Evolutionary conservation across 305 asterid species (phyloP).

Genomic region (Fraxinus platypoda): DNA sequence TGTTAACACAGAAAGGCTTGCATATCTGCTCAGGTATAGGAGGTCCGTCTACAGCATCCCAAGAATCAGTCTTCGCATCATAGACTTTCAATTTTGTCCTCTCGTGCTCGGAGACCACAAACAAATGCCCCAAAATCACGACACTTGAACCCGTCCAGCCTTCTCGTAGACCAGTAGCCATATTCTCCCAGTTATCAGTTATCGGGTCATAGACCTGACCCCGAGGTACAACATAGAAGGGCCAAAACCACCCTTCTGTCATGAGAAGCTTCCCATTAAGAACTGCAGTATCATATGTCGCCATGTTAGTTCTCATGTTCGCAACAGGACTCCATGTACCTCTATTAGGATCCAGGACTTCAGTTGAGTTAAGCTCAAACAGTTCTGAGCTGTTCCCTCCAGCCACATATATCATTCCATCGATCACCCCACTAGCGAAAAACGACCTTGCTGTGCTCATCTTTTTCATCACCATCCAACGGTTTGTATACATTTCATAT

Average conservation of each 20-base stretch:
- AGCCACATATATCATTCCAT: conserved; percentile 82
- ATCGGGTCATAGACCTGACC: conserved; percentile 84
- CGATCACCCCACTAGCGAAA: conserved; percentile 79
- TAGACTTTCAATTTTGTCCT: conserved; percentile 83
- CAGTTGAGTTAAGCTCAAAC: conserved; percentile 76
- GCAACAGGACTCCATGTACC: conserved; percentile 73
- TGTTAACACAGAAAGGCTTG: conserved; percentile 77
- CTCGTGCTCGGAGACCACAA: conserved; percentile 91
- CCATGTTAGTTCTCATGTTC: conserved; percentile 72
- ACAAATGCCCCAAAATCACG: conserved; percentile 60
- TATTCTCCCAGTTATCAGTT: conserved; percentile 68
- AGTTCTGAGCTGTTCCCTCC: conserved; percentile 85
- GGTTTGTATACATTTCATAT: conserved; percentile 68
- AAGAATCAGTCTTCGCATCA: conserved; percentile 58
- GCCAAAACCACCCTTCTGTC: conserved; percentile 99
- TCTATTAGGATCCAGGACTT: conserved; percentile 60
- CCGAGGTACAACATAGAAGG: conserved; percentile 79
- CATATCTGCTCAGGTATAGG: conserved; percentile 85
- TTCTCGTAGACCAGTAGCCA: conserved; percentile 83
- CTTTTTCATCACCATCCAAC: conserved; percentile 85
- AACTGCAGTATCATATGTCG: conserved; percentile 78
- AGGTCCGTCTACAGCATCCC: conserved; percentile 83
- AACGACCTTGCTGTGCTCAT: conserved; percentile 86
- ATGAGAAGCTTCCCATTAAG: conserved; percentile 79
- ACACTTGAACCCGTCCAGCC: conserved; percentile 99